Evolutionary conservation across 257 asterid genomes (phyloP), one percentile per base, ranked within the genome.

Genomic region (Primulina eburnea): DNA sequence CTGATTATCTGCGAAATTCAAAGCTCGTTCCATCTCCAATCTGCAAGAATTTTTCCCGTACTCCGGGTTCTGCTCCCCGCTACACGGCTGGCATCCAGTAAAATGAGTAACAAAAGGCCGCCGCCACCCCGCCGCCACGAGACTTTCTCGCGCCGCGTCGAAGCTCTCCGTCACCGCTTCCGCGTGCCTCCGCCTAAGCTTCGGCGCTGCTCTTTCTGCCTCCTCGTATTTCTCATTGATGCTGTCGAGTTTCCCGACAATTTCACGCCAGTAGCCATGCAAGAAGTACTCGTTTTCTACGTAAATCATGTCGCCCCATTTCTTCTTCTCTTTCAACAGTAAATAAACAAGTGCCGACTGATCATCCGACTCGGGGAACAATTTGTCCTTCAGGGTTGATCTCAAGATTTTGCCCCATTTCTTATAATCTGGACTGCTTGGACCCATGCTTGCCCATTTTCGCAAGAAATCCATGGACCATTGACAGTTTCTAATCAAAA

Each of bases 81-180:
- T 87, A 33, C 97, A 91, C 43, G 96, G 97, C 79, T 91, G 97
- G 63, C 97, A 91, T 47, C 97, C 96, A 30, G 95, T 86, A 81
- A 91, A 91, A 33, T 91, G 97, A 8, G 97, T 91, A 17, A 91
- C 79, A 30, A 89, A 91, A 14, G 97, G 96, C 80, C 97, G 77
- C 73, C 90, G 76, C 84, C 85, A 71, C 2, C 75, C 82, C 32
- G 72, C 86, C 64, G 64, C 79, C 78, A 81, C 55, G 0, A 69
- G 35, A 64, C 47, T 38, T 59, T 75, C 82, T 76, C 88, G 47
- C 61, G 64, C 71, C 53, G 71, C 77, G 12, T 83, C 89, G 28
- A 83, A 82, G 11, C 83, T 53, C 75, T 75, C 84, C 2, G 77
- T 75, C 71, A 65, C 89, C 11, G 59, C 82, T 84, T 91, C 97